Conservation (phyloP, 78 protist species). For the Dictyostelium firmibasis region DNA sequence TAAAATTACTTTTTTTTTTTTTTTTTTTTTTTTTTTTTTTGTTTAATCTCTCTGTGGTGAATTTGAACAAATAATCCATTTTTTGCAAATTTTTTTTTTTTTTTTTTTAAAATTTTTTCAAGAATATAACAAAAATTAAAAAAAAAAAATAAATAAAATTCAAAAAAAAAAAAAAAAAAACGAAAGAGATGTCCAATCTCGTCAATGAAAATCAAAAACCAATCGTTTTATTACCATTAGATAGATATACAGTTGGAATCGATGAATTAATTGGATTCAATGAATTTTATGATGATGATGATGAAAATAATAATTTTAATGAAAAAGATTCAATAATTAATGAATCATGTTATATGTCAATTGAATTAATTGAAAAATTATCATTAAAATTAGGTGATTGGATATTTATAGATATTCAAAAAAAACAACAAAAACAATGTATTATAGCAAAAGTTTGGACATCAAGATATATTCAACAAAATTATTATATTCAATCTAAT, state of each 20-base stretch:
- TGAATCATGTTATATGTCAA: constrained; percentile 2
- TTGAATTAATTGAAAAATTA: not conserved
- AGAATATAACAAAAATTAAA: too few species aligned
- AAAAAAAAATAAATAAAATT: not conserved
- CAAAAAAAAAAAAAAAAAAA: too few species aligned
- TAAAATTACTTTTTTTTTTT: not conserved
- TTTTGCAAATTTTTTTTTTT: not conserved
- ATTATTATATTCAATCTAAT: constrained; percentile 10
- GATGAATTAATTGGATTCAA: not conserved
- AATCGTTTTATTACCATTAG: not conserved
- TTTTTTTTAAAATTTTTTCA: too few species aligned
- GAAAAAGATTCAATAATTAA: not conserved
- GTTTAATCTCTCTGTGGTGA: too few species aligned
- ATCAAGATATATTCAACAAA: constrained; percentile 8
- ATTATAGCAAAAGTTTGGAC: not conserved
- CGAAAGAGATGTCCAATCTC: not conserved
- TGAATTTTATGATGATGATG: not conserved
- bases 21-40: not conserved
- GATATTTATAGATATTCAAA: constrained; percentile 8
- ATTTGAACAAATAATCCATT: not conserved
- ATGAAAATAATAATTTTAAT: not conserved
- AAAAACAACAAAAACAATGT: not conserved
- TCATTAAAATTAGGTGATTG: constrained; percentile 4
- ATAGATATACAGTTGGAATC: not conserved
- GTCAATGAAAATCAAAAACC: not conserved